A percentile compares a stretch with the other conserved stretches of the same genome.
Conservation (phyloP, 352 stramenopile species). For the Blastocystis hominis region DNA sequence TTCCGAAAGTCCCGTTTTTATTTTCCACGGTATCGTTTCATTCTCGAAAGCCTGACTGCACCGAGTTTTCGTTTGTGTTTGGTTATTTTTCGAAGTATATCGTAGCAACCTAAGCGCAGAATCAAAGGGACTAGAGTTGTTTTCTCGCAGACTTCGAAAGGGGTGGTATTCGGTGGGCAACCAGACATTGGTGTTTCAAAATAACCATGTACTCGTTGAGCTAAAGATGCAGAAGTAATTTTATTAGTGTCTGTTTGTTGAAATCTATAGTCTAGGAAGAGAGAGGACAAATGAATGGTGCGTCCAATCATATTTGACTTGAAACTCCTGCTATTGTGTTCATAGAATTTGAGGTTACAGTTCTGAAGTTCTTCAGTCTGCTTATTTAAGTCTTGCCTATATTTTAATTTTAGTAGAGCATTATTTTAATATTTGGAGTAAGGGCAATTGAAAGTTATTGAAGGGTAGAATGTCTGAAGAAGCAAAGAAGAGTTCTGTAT, state of each 20-base stretch:
- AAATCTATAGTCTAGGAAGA: neutral
- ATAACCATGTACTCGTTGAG: neutral
- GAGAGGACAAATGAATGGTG: neutral
- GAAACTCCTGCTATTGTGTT: neutral
- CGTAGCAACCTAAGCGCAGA: neutral
- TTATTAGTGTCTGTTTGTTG: neutral
- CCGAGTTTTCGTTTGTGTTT: conserved; percentile 31
- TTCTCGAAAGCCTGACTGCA: conserved; percentile 34
- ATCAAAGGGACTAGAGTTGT: conserved; percentile 21
- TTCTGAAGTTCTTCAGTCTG: too few species aligned
- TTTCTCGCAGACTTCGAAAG: neutral
- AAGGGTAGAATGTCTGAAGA: neutral
- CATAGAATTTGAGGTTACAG: neutral
- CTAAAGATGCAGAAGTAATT: neutral
- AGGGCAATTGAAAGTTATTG: neutral
- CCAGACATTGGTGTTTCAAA: conserved; percentile 26
- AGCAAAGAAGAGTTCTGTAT: neutral
- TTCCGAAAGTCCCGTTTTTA: neutral
- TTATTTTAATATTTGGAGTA: neutral
- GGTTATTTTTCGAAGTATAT: neutral
- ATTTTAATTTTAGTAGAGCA: neutral
- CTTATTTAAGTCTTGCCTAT: neutral
- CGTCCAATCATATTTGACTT: conserved; percentile 22
- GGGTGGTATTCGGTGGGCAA: conserved; percentile 32
- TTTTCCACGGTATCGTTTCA: conserved; percentile 35